Evolutionary conservation across 257 asterid genomes (phyloP), one percentile per base, ranked within the genome.

Genomic region (Sherardia arvensis): DNA sequence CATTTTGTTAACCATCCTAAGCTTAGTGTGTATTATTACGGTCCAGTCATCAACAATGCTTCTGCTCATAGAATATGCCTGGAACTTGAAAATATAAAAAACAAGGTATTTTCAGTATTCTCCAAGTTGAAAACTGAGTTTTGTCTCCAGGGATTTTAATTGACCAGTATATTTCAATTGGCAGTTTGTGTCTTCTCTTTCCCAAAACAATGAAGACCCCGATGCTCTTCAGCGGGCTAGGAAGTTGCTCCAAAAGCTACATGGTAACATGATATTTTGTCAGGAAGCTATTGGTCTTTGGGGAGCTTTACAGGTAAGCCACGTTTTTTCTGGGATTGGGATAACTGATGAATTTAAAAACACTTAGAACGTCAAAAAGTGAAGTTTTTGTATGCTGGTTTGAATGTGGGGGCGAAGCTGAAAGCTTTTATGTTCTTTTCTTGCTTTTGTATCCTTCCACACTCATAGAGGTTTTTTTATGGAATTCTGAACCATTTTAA

Each of bases 251-350:
- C 84, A 72, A 29, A 83, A 51, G 77, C 75, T 84, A 82, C 97
- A 90, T 71, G 76, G 78, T 29, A 85, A 78, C 77, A 70, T 93
- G 64, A 69, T 73, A 58, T 89, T 87, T 77, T 90, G 95, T 75
- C 74, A 87, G 58, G 95, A 85, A 76, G 77, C 81, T 73, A 89
- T 93, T 68, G 99, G 99, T 62, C 77, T 87, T 56, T 87, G 91
- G 90, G 97, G 99, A 60, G 91, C 96, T 27, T 79, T 85, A 66
- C 92, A 87, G 92, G 99, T 93, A 79, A 70, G 64, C 66, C 63
- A 30, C 47, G 18, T 10, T 59, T 14, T 7, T 59, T 43, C 36
- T 36, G 12, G 61, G 21, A 26, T 55, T 55, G 61, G 33, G 40
- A 15, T 28, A 23, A 20, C 32, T 29, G 25, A 3, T 14, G 45